These are phyloP conservation scores for Chalciporus piperatus DNA, from an alignment of 768 basidiomycete species.

Conservation along the genomic window DNA sequence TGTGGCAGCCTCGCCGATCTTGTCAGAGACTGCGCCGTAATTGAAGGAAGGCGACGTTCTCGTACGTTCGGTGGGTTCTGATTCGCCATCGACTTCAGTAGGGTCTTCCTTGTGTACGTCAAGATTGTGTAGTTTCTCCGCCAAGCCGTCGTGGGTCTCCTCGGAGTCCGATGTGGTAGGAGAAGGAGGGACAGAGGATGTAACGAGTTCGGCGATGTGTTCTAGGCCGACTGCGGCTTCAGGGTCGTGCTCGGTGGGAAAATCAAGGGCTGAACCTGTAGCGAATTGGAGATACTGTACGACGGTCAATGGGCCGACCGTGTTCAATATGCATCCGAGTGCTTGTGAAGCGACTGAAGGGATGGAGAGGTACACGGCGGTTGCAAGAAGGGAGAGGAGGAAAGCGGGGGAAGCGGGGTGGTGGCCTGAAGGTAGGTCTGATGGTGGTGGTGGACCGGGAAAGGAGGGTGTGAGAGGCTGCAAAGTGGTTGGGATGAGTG, in stretches of 20 bases:
- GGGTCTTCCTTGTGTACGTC: constrained; percentile 38
- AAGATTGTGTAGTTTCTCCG: constrained; percentile 31
- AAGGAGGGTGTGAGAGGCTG: constrained; percentile 75
- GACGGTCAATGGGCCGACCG: constrained; percentile 77
- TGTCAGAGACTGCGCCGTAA: constrained; percentile 88
- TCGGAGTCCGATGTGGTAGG: constrained; percentile 9
- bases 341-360: constrained; percentile 74
- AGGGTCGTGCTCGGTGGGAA: constrained; percentile 40
- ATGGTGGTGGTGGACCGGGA: constrained; percentile 29
- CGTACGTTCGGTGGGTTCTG: constrained; percentile 20
- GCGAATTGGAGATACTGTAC: constrained; percentile 80
- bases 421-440: constrained; percentile 44
- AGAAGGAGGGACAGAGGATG: constrained; percentile 30
- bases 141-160: constrained; percentile 21
- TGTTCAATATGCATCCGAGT: constrained; percentile 64
- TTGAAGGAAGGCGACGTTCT: constrained; percentile 45
- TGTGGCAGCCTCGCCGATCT: constrained; percentile 85
- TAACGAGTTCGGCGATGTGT: constrained; percentile 51
- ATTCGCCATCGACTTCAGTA: constrained; percentile 31
- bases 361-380: constrained; percentile 82
- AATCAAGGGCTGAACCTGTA: constrained; percentile 62
- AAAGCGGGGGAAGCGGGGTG: constrained; percentile 81
- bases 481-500: constrained; percentile 59
- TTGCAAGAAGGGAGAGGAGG: constrained; percentile 83
- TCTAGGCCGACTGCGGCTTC: constrained; percentile 73